Evolutionary conservation across 441 rosid species (phyloP), one percentile per base, ranked within the genome.

Genomic region (Cnidoscolus chayamansa): DNA sequence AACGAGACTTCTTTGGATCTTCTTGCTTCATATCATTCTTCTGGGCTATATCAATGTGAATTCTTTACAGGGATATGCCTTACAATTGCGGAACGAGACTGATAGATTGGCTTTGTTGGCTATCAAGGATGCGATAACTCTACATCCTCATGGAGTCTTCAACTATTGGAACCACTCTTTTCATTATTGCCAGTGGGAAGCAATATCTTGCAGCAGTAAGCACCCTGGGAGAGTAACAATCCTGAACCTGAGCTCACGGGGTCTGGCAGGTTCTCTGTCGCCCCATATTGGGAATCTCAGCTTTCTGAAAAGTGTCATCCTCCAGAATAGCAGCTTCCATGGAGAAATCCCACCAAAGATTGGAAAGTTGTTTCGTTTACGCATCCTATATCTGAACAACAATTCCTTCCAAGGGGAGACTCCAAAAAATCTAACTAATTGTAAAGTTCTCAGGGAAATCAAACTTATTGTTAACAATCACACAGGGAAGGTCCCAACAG

Each of bases 311-410:
- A 35, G n/a, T 67, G 16, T 67, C 45, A 0, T 4, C 0, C 31
- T 67, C 2, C 9, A 67, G 12, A n/a, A 67, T n/a, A 67, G 53
- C 17, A 67, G 60, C 12, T 67, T 67, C 71, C 45, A 32, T 54
- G 60, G 71, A 17, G 49, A 67, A 67, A 67, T 67, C 55, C 71
- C 60, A 53, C 49, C 16, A 4, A 32, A 67, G 15, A n/a, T 67
- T 20, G 71, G 61, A 9, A 67, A 67, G 16, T 7, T 67, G 31
- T 20, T 5, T 31, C 71, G 60, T 4, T 48, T 53, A 53, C 48
- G 49, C 9, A 1, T 4, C 3, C 31, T 67, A 0, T 35, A n/a
- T 11, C 47, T 67, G 10, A 20, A 35, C 49, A 67, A 53, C 61
- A 67, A 67, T 35, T 32, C 60, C 10, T 67, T 67, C 32, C 9